phyloP scores from a whole-genome alignment of 805 yeast species.

The Brettanomyces sp. region DNA sequence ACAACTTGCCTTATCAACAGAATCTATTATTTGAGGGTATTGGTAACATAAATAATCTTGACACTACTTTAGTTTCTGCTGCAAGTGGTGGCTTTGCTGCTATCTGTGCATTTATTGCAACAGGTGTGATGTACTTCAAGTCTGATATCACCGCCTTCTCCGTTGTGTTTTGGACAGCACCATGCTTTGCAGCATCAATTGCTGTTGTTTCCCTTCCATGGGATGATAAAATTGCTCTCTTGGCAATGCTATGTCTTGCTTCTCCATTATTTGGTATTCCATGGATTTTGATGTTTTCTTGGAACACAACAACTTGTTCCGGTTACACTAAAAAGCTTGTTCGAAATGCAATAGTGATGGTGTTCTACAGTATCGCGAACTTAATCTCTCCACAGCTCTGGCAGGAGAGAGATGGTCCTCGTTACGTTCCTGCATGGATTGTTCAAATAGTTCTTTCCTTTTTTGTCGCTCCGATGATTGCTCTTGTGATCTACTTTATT shows the following conservation, averaged over 20 bases:
- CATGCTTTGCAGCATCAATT: conserved; percentile 35
- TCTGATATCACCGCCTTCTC: conserved; percentile 30
- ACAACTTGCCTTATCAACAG: conserved; percentile 45
- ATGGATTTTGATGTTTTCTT: conserved; percentile 18
- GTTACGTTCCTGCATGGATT: conserved; percentile 41
- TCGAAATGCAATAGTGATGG: conserved; percentile 39
- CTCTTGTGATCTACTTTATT: conserved; percentile 35
- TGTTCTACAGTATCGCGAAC: conserved; percentile 39
- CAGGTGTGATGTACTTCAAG: conserved; percentile 23
- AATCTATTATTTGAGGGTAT: conserved; percentile 37
- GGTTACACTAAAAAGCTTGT: conserved; percentile 44
- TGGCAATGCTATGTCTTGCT: conserved; percentile 41
- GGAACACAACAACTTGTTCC: conserved; percentile 24
- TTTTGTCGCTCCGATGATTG: conserved; percentile 33
- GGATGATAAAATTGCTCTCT: conserved; percentile 33
- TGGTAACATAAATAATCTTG: conserved; percentile 29
- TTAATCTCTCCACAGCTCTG: conserved; percentile 50
- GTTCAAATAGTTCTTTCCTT: conserved; percentile 48
- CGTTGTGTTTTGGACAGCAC: conserved; percentile 14
- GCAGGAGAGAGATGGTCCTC: conserved; percentile 39
- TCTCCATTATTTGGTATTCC: conserved; percentile 27
- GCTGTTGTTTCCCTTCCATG: conserved; percentile 36
- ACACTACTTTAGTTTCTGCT: conserved; percentile 43
- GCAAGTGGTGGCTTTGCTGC: conserved; percentile 44
- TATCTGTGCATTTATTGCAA: conserved; percentile 30